Percentiles rank a stretch among this genome's conserved stretches.
Evolutionary conservation across 1,139 yeast species (phyloP).

Genomic region (Fermentozyma sake): DNA sequence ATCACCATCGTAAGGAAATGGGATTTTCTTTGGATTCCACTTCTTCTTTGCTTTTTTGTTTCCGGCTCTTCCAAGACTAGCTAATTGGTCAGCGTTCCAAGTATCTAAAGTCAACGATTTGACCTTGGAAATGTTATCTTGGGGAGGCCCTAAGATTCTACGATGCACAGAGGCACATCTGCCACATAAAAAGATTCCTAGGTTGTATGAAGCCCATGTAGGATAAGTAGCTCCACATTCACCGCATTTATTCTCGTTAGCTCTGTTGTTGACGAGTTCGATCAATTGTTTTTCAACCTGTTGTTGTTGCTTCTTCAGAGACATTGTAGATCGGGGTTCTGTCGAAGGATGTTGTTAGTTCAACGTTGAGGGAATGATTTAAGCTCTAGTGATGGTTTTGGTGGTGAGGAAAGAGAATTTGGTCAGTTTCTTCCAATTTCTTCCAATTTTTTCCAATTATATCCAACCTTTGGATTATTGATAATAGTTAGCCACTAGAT

Average conservation of each 20-base stretch:
- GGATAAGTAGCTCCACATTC: slow-evolving; percentile 67
- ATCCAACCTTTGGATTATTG: too few species aligned
- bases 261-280: slow-evolving; percentile 36
- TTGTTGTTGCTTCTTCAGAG: slow-evolving; percentile 32
- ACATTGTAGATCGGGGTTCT: too few species aligned
- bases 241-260: slow-evolving; percentile 60
- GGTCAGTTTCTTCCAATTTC: too few species aligned
- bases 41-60: slow-evolving; percentile 59
- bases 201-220: slow-evolving; percentile 46
- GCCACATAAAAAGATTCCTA: slow-evolving; percentile 71
- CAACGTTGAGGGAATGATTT: too few species aligned
- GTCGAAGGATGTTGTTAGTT: too few species aligned
- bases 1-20: slow-evolving; percentile 69
- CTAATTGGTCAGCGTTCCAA: slow-evolving; percentile 65
- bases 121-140: slow-evolving; percentile 52
- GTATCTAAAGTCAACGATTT: slow-evolving; percentile 79
- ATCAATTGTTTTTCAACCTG: slow-evolving; percentile 40
- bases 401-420: too few species aligned
- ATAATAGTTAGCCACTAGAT: too few species aligned
- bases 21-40: slow-evolving; percentile 60
- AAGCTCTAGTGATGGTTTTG: too few species aligned
- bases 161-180: slow-evolving; percentile 78
- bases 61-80: slow-evolving; percentile 54
- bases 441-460: too few species aligned
- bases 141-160: slow-evolving; percentile 55